Conservation (phyloP, 1,284 basidiomycete genomes). For the Sporisorium exsertum region DNA sequence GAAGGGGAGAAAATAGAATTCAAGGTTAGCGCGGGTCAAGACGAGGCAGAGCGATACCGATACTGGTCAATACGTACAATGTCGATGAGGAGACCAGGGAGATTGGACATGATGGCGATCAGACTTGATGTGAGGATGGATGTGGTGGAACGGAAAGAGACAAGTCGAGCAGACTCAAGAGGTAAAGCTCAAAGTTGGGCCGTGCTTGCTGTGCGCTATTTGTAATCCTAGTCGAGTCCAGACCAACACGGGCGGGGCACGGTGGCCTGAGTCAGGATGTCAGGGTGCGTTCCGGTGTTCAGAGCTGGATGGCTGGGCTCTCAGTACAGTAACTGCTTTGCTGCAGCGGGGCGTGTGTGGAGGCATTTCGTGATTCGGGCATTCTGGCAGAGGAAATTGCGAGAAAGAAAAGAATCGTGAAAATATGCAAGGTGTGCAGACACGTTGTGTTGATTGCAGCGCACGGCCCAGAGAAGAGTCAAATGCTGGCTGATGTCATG, state of each 20-base stretch:
- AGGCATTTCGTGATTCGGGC: conserved; percentile 5
- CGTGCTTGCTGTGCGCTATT: conserved; percentile 4
- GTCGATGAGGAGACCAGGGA: conserved; percentile 55
- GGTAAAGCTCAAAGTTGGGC: too few species aligned
- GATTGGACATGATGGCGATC: conserved; percentile 47
- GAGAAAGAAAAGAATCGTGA: not conserved
- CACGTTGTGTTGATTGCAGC: conserved; percentile 11
- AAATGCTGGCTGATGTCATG: conserved; percentile 20
- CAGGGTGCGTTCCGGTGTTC: not conserved
- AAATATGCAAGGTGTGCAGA: conserved; percentile 16
- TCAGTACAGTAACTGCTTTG: too few species aligned
- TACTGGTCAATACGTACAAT: conserved; percentile 36
- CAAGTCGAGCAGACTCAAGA: not conserved
- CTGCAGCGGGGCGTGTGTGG: conserved; percentile 1
- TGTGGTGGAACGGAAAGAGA: conserved; percentile 2
- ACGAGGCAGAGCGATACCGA: not conserved
- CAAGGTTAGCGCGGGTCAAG: not conserved
- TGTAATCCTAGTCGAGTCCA: conserved; percentile 13
- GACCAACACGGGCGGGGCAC: too few species aligned
- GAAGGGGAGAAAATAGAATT: not conserved
- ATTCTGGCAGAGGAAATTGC: conserved; percentile 11
- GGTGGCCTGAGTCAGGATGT: not conserved
- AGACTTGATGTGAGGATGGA: conserved; percentile 2
- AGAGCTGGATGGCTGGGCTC: too few species aligned
- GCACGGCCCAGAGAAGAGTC: not conserved